phyloP scores from a whole-genome alignment of 2,329 filamentous ascomycete species.

The Rasamsonia emersonii region DNA sequence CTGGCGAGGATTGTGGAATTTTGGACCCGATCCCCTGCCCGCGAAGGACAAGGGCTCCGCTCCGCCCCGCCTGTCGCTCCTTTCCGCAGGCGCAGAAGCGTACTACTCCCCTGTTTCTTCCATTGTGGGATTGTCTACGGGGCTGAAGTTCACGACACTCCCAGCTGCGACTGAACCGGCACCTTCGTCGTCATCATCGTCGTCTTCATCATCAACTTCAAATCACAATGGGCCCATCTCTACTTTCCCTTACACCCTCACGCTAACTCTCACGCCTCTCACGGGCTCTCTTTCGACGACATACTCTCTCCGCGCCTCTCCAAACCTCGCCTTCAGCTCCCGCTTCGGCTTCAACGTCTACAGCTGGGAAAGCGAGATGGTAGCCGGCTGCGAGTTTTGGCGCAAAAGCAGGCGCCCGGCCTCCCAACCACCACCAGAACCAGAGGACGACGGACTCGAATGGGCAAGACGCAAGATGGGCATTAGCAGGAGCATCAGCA shows the following conservation, averaged over 20 bases:
- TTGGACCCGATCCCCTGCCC: conserved; percentile 52
- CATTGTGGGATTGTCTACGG: conserved; percentile 81
- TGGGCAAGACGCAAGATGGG: conserved; percentile 31
- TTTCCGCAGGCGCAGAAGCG: conserved; percentile 83
- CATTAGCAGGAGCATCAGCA: conserved; percentile 16
- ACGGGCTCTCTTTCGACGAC: conserved; percentile 89
- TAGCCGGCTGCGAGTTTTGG: conserved; percentile 90
- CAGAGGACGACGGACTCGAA: conserved; percentile 39
- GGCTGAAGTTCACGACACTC: conserved; percentile 80
- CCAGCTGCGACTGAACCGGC: conserved; percentile 41
- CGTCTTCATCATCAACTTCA: conserved; percentile 13
- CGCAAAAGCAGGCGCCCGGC: conserved; percentile 41
- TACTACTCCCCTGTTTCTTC: conserved; percentile 97
- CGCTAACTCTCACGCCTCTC: conserved; percentile 82
- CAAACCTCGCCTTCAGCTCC: conserved; percentile 74
- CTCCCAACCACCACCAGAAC: conserved; percentile 1
- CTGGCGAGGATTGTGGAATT: conserved; percentile 86
- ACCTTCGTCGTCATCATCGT: conserved; percentile 4
- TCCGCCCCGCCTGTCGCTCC: conserved; percentile 64
- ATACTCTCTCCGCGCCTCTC: conserved; percentile 82
- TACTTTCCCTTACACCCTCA: conserved; percentile 88
- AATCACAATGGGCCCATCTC: conserved; percentile 36
- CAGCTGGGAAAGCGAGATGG: conserved; percentile 92
- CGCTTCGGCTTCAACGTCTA: conserved; percentile 97
- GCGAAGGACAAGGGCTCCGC: conserved; percentile 16